Conservation (phyloP, 2,329 filamentous ascomycete species). For the Aspergillus jensenii region DNA sequence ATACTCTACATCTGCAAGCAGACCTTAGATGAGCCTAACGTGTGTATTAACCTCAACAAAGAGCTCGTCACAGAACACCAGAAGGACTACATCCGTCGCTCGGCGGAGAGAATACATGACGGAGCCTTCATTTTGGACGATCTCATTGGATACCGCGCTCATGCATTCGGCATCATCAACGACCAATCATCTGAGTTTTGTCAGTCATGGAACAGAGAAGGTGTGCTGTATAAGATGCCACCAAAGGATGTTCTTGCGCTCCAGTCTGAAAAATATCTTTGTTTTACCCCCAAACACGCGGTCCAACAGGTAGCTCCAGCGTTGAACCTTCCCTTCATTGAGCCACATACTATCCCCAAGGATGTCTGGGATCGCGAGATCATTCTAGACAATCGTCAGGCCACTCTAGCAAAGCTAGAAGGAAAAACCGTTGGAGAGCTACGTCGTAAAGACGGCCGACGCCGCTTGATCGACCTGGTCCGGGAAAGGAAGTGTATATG, state of each 20-base stretch:
- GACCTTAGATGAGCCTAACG: conserved; percentile 26
- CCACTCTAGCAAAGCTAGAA: conserved; percentile 34
- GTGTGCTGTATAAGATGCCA: conserved; percentile 30
- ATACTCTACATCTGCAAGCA: conserved; percentile 36
- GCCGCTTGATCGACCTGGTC: conserved; percentile 25
- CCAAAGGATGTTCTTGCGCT: conserved; percentile 28
- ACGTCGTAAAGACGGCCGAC: conserved; percentile 27
- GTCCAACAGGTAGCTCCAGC: conserved; percentile 16
- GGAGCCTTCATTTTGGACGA: conserved; percentile 23
- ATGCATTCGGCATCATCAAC: conserved; percentile 23
- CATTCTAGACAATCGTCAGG: conserved; percentile 32
- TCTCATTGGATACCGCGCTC: conserved; percentile 29
- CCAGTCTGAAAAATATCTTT: conserved; percentile 39
- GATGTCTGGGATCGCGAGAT: conserved; percentile 25
- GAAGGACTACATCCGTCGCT: conserved; percentile 26
- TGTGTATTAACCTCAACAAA: conserved; percentile 28
- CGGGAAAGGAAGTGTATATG: conserved; percentile 40
- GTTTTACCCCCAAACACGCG: conserved; percentile 20
- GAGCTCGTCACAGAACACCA: conserved; percentile 31
- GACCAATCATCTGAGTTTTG: conserved; percentile 24
- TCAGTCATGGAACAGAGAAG: conserved; percentile 31
- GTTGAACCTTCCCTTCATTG: conserved; percentile 26
- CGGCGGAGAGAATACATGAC: conserved; percentile 18
- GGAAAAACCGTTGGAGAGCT: conserved; percentile 36
- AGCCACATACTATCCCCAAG: conserved; percentile 16